Percentiles rank a stretch among this genome's conserved stretches.
phyloP scores from a whole-genome alignment of 495 filamentous ascomycete genomes.

The Penicillium manginii region DNA sequence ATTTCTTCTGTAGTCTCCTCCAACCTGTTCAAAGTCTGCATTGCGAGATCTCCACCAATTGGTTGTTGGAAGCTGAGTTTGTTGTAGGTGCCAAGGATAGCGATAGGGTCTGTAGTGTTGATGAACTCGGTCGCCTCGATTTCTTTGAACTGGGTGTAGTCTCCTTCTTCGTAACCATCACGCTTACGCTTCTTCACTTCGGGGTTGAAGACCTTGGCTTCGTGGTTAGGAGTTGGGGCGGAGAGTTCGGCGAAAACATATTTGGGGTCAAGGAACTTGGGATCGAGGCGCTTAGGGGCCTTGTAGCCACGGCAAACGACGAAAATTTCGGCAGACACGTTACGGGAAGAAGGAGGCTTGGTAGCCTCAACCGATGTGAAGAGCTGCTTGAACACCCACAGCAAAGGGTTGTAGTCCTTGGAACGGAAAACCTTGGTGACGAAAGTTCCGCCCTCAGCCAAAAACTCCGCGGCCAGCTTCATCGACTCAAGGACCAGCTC shows the following conservation, averaged over 20 bases:
- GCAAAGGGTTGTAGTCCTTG: slow-evolving; percentile 94
- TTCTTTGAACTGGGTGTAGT: slow-evolving; percentile 92
- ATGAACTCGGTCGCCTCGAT: slow-evolving; percentile 89
- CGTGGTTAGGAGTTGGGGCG: slow-evolving; percentile 88
- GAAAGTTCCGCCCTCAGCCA: slow-evolving; percentile 88
- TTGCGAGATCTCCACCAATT: slow-evolving; percentile 78
- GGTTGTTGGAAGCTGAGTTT: slow-evolving; percentile 78
- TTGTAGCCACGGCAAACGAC: slow-evolving; percentile 94
- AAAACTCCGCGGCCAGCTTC: slow-evolving; percentile 92
- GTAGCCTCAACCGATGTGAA: slow-evolving; percentile 95
- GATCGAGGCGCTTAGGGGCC: slow-evolving; percentile 90
- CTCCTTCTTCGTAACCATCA: slow-evolving; percentile 95
- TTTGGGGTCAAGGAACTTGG: slow-evolving; percentile 86
- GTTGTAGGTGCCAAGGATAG: slow-evolving; percentile 89
- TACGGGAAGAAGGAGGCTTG: slow-evolving; percentile 93
- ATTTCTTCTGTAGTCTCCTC: slow-evolving; percentile 95
- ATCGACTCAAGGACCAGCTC: slow-evolving; percentile 90
- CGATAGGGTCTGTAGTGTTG: slow-evolving; percentile 90
- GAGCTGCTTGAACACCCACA: slow-evolving; percentile 98
- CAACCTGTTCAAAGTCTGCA: slow-evolving; percentile 81
- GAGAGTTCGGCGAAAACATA: slow-evolving; percentile 95
- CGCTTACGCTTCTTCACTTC: slow-evolving; percentile 96
- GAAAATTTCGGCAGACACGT: slow-evolving; percentile 97
- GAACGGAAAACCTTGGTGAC: slow-evolving; percentile 98
- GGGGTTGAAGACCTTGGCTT: slow-evolving; percentile 97